A percentile compares a stretch with the other conserved stretches of the same genome.
Evolutionary conservation across 2,329 filamentous ascomycete genomes (phyloP).

Genomic region (Sporothrix curviconia): DNA sequence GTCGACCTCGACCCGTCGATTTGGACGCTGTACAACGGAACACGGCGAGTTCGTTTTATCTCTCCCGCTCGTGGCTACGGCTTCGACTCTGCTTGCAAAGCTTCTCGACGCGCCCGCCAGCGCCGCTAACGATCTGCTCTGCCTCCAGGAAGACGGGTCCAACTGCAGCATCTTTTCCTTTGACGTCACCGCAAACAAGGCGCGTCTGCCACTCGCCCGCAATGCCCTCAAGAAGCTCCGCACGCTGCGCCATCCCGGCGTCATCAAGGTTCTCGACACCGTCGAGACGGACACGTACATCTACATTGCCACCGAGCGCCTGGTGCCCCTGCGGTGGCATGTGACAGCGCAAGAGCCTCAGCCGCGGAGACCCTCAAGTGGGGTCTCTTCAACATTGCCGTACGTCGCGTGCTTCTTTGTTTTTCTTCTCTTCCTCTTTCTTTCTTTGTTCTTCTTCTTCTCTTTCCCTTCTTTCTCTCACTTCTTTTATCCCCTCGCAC

Average conservation of each 20-base stretch:
- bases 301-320: constrained; percentile 89
- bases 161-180: constrained; percentile 97
- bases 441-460: neutral
- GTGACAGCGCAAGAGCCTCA: constrained; percentile 80
- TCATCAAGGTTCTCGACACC: constrained; percentile 89
- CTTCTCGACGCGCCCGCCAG: too few species aligned
- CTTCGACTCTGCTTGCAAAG: too few species aligned
- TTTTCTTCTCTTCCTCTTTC: neutral
- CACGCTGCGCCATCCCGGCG: constrained; percentile 86
- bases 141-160: constrained; percentile 74
- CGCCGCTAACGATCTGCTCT: neutral
- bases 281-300: constrained; percentile 95
- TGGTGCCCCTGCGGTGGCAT: constrained; percentile 83
- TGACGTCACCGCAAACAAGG: constrained; percentile 74
- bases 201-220: constrained; percentile 75
- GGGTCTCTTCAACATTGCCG: constrained; percentile 82
- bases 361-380: constrained; percentile 93
- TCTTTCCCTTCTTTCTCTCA: too few species aligned
- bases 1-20: constrained; percentile 90
- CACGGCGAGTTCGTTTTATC: constrained; percentile 61
- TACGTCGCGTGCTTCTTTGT: constrained; percentile 30
- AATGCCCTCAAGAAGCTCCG: constrained; percentile 92
- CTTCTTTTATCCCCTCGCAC: neutral
- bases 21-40: constrained; percentile 94
- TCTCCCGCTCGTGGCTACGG: neutral